A percentile compares a stretch with the other conserved stretches of the same genome.
phyloP scores from a whole-genome alignment of 345 rosid species.

The Zanthoxylum bungeanum region DNA sequence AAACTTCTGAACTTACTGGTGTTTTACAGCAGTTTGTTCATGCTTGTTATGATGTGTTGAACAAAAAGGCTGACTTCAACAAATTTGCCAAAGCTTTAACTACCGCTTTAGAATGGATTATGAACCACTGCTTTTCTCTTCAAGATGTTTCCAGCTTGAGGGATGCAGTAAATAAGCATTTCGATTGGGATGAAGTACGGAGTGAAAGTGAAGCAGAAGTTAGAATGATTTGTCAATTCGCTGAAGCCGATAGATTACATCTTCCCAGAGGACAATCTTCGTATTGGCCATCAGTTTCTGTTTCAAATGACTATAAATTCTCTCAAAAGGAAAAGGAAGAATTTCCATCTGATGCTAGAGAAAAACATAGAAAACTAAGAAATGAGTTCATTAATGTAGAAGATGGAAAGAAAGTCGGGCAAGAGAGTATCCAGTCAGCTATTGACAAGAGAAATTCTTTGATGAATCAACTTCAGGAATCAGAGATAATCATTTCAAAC shows the following conservation, averaged over 20 bases:
- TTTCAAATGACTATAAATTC: constrained; percentile 13
- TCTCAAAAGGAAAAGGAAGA: constrained; percentile 29
- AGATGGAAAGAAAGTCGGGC: constrained; percentile 28
- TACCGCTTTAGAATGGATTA: constrained; percentile 71
- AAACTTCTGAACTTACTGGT: constrained; percentile 43
- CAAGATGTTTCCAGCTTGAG: too few species aligned
- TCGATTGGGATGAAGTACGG: too few species aligned
- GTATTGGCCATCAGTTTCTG: constrained; percentile 5
- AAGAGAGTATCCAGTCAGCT: constrained; percentile 31
- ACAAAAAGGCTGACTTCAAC: constrained; percentile 50
- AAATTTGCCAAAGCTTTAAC: constrained; percentile 58
- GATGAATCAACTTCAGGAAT: constrained; percentile 36
- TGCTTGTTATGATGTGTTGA: constrained; percentile 60
- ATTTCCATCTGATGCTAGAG: constrained; percentile 19
- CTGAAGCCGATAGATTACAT: constrained; percentile 37
- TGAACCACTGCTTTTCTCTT: constrained; percentile 86
- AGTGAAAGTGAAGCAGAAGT: too few species aligned
- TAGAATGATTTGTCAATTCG: constrained; percentile 30
- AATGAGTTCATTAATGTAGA: constrained; percentile 22
- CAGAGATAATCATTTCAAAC: constrained; percentile 33
- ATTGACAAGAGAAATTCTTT: constrained; percentile 20
- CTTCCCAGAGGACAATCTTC: constrained; percentile 13
- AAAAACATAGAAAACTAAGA: constrained; percentile 33
- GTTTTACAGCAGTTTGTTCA: constrained; percentile 59
- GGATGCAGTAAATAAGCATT: too few species aligned